phyloP scores from a whole-genome alignment of 352 stramenopile genomes.

The Phytophthora melonis region DNA sequence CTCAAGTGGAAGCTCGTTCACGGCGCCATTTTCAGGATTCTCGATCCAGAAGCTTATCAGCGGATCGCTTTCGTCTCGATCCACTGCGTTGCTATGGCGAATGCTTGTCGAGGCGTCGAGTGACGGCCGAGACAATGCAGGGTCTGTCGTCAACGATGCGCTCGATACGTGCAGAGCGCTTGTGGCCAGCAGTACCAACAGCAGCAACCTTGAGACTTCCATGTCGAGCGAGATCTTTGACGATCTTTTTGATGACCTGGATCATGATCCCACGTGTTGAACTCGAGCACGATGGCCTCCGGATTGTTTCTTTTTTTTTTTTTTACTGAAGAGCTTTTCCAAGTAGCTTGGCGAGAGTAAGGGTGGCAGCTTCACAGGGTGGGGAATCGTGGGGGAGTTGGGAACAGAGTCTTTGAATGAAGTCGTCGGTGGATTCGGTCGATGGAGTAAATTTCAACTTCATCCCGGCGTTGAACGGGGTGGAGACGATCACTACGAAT shows the following conservation, averaged over 20 bases:
- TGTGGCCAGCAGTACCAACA: not conserved
- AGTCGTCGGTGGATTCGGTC: not conserved
- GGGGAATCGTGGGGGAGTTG: not conserved
- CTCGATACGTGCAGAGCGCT: not conserved
- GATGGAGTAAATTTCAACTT: conserved; percentile 12
- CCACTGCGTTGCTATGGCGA: too few relatives aligned
- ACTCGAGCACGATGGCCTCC: too few relatives aligned
- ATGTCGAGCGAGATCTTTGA: not conserved
- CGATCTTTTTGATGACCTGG: not conserved
- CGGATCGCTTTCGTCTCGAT: conserved; percentile 3
- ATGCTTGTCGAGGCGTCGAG: not conserved
- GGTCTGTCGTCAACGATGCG: not conserved
- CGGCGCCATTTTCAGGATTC: conserved; percentile 19
- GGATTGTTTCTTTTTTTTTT: not conserved
- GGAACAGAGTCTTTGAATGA: conserved; percentile 4
- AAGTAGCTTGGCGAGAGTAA: not conserved
- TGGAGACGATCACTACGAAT: conserved; percentile 23
- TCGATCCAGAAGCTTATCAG: conserved; percentile 22
- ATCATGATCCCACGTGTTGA: not conserved
- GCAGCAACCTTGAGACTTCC: not conserved
- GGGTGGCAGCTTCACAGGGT: not conserved
- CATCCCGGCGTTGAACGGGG: conserved; percentile 5
- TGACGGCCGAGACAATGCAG: not conserved
- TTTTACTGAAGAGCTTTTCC: not conserved
- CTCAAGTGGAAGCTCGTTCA: conserved; percentile 19